Evolutionary conservation across 2,329 filamentous ascomycete species (phyloP).

Genomic region (Whalleya microplaca): DNA sequence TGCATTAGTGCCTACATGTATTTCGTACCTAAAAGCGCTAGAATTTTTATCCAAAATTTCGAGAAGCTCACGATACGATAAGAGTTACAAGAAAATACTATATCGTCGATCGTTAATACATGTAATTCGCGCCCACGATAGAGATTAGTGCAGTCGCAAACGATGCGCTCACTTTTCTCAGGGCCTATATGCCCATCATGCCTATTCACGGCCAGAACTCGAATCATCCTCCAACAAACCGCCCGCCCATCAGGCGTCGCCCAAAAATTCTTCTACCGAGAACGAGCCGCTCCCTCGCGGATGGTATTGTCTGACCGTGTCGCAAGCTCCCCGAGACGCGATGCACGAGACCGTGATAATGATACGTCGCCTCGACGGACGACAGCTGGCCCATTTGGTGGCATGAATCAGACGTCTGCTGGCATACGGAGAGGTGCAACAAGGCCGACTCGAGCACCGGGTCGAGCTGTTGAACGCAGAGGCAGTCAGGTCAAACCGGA

Average conservation of each 20-base stretch:
- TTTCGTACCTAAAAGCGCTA: too few relatives aligned
- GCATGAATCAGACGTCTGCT: constrained; percentile 59
- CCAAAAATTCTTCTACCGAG: constrained; percentile 29
- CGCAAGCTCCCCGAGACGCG: constrained; percentile 42
- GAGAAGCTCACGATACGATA: too few relatives aligned
- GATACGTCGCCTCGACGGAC: constrained; percentile 43
- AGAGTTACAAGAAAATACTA: too few relatives aligned
- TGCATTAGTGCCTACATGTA: too few relatives aligned
- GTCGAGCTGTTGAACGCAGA: constrained; percentile 18
- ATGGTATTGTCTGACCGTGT: constrained; percentile 63
- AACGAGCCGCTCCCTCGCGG: constrained; percentile 49
- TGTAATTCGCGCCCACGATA: too few relatives aligned
- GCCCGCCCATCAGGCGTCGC: constrained; percentile 26
- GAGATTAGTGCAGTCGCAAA: too few relatives aligned
- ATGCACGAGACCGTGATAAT: constrained; percentile 38
- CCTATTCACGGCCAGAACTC: constrained; percentile 25
- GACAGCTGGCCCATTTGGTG: constrained; percentile 55
- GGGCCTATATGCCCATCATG: constrained; percentile 37
- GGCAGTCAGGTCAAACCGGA: constrained; percentile 35
- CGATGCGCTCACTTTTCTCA: constrained; percentile 28
- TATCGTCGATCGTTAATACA: too few relatives aligned
- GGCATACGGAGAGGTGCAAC: constrained; percentile 36
- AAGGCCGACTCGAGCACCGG: constrained; percentile 17
- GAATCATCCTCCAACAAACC: constrained; percentile 16
- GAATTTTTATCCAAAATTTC: too few relatives aligned